Conservation (phyloP, 1,284 basidiomycete species). For the Malassezia nana region DNA sequence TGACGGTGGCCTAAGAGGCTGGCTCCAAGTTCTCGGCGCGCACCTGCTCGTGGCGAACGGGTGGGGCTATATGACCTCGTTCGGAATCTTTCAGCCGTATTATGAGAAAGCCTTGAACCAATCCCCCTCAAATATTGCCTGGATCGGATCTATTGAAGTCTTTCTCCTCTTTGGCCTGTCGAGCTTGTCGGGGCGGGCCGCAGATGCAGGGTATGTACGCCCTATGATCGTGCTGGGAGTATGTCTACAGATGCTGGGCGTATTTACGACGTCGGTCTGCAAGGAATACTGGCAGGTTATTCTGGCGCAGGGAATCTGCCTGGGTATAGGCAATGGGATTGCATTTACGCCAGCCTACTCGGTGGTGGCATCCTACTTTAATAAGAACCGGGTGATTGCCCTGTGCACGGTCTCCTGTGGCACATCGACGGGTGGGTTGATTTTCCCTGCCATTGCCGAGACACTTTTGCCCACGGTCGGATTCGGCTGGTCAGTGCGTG, state of each 20-base stretch:
- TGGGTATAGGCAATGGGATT: constrained; percentile 5
- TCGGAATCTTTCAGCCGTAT: constrained; percentile 9
- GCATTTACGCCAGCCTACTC: not conserved
- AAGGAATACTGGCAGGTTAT: constrained; percentile 15
- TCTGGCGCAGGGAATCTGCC: constrained; percentile 12
- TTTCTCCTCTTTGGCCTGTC: not conserved
- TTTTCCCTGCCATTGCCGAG: constrained; percentile 7
- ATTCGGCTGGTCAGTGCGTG: constrained; percentile 7
- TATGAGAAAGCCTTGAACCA: not conserved
- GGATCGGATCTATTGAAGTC: constrained; percentile 2
- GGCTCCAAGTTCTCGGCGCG: constrained; percentile 1
- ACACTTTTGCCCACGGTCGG: not conserved
- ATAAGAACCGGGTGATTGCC: not conserved
- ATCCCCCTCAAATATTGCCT: not conserved
- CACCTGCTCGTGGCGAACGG: not conserved
- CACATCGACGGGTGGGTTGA: constrained; percentile 8
- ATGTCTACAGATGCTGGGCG: constrained; percentile 8
- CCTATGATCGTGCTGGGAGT: not conserved
- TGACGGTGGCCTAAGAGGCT: not conserved
- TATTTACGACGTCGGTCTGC: constrained; percentile 9
- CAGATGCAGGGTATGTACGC: constrained; percentile 7
- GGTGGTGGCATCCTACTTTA: constrained; percentile 1
- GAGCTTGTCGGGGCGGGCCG: not conserved
- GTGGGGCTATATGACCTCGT: constrained; percentile 7
- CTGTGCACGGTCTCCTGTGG: not conserved